Evolutionary conservation across 2,329 filamentous ascomycete species (phyloP).

Genomic region (Immersiporthe knoxdaviesiana): DNA sequence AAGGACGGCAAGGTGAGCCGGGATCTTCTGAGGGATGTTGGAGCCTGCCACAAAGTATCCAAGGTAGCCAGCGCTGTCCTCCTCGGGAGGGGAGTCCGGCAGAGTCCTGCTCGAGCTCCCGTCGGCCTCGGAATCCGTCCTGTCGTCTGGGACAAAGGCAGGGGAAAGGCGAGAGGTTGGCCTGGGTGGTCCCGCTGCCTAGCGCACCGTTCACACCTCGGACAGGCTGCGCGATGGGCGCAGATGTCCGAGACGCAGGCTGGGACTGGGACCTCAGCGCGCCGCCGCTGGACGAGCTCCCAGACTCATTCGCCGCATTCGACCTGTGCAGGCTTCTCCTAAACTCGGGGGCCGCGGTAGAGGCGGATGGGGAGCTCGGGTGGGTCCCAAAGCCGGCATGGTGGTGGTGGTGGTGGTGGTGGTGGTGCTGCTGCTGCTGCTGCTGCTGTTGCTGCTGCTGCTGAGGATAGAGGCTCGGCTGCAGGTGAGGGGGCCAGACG

Average conservation of each 20-base stretch:
- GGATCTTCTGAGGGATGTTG: conserved; percentile 35
- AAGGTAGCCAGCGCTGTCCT: conserved; percentile 47
- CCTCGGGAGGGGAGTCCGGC: conserved; percentile 52
- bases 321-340: conserved; percentile 62
- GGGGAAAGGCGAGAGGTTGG: conserved; percentile 57
- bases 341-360: conserved; percentile 53
- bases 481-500: conserved; percentile 50
- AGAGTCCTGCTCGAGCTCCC: conserved; percentile 45
- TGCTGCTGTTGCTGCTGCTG: conserved; percentile 36
- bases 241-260: conserved; percentile 55
- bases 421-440: conserved; percentile 11
- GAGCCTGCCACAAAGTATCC: conserved; percentile 44
- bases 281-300: conserved; percentile 52
- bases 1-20: conserved; percentile 49
- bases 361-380: conserved; percentile 58
- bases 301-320: conserved; percentile 52
- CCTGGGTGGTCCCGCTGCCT: conserved; percentile 42
- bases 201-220: conserved; percentile 44
- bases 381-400: conserved; percentile 52
- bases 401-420: conserved; percentile 15
- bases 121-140: conserved; percentile 49
- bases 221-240: conserved; percentile 39
- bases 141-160: conserved; percentile 60
- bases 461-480: conserved; percentile 49
- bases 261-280: conserved; percentile 69